Conservation (phyloP, 176 grass and related monocot genomes). For the Carex myosuroides region DNA sequence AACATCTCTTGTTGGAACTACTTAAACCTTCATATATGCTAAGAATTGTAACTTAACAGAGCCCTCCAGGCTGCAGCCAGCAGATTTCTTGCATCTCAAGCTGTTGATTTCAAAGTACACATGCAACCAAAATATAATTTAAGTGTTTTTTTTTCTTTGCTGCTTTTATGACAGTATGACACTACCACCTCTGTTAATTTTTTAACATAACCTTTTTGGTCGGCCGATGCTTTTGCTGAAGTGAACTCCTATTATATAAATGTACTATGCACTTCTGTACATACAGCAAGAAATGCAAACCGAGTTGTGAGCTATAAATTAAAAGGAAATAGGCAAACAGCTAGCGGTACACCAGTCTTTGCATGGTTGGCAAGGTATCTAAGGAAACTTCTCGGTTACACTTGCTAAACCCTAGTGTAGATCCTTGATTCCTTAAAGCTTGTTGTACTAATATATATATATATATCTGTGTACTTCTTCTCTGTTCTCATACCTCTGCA, state of each 20-base stretch:
- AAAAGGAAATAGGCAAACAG: conserved; percentile 22
- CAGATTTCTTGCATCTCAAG: background rate
- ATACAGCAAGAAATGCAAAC: background rate
- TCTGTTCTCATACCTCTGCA: conserved; percentile 5
- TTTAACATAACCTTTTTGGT: background rate
- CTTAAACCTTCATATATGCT: background rate
- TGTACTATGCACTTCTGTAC: background rate
- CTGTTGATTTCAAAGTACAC: background rate
- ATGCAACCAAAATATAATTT: background rate
- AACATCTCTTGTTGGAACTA: background rate
- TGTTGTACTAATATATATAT: conserved; percentile 1
- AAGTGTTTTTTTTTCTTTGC: background rate
- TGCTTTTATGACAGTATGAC: background rate
- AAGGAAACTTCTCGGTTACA: conserved; percentile 4
- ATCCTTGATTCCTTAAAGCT: background rate
- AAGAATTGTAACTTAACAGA: background rate
- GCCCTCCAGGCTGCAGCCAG: background rate
- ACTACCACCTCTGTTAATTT: background rate
- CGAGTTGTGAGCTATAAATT: background rate
- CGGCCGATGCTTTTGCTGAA: background rate
- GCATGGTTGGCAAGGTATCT: conserved; percentile 19
- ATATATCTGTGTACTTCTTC: background rate
- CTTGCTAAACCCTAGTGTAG: conserved; percentile 1
- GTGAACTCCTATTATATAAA: background rate
- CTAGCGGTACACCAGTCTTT: conserved; percentile 9